These are phyloP conservation scores for Actinomortierella ambigua DNA, from an alignment of 371 early-diverging fungal species.

Conservation along the genomic window DNA sequence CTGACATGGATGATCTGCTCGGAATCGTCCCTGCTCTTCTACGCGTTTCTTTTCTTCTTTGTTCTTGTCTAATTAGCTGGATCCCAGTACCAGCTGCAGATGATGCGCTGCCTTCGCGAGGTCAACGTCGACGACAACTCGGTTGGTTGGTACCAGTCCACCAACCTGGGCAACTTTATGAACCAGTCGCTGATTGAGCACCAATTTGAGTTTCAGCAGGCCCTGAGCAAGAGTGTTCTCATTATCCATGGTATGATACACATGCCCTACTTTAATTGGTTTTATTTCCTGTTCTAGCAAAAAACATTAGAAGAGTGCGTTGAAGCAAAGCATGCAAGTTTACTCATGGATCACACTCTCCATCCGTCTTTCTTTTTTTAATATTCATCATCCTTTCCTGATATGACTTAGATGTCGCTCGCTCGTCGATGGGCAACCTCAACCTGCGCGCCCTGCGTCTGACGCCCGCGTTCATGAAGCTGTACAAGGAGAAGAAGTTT, in stretches of 20 bases:
- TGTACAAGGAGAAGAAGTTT: constrained; percentile 85
- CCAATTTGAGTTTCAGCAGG: constrained; percentile 88
- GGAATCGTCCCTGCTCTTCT: background rate
- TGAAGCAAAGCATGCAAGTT: too few species aligned
- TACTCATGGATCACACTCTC: too few species aligned
- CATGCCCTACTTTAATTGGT: background rate
- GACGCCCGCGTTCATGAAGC: constrained; percentile 82
- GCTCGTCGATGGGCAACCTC: constrained; percentile 86
- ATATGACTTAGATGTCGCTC: constrained; percentile 70
- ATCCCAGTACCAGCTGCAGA: constrained; percentile 91
- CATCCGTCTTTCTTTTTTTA: too few species aligned
- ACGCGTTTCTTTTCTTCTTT: background rate
- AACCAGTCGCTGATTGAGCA: constrained; percentile 90
- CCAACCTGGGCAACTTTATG: constrained; percentile 88
- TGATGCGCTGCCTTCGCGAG: constrained; percentile 91
- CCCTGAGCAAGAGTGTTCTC: constrained; percentile 85
- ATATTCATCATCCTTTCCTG: too few species aligned
- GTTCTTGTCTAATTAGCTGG: constrained; percentile 24
- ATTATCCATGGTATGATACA: constrained; percentile 73
- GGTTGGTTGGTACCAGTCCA: constrained; percentile 97
- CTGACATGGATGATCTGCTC: background rate
- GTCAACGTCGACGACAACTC: constrained; percentile 95
- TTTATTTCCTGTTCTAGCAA: background rate
- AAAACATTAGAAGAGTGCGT: too few species aligned
- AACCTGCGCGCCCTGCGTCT: constrained; percentile 90